Evolutionary conservation across 768 basidiomycete genomes (phyloP).

Genomic region (Tremella fuciformis): DNA sequence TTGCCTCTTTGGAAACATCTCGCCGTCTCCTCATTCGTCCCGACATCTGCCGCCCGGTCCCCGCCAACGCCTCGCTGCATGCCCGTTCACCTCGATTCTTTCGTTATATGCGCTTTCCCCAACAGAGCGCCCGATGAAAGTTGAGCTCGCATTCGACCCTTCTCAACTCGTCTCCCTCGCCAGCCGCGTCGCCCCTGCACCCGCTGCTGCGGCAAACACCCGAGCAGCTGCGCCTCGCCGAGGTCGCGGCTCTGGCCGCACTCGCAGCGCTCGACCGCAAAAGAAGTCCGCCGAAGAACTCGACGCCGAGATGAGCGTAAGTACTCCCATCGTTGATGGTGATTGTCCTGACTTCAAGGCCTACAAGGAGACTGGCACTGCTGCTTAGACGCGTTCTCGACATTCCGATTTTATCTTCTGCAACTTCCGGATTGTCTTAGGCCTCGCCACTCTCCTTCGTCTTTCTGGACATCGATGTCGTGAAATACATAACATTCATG

Average conservation of each 20-base stretch:
- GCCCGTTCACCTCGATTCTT: not conserved
- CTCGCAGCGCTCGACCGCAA: slow-evolving; percentile 27
- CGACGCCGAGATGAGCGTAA: slow-evolving; percentile 96
- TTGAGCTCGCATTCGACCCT: slow-evolving; percentile 93
- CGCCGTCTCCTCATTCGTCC: not conserved
- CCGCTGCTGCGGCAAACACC: slow-evolving; percentile 52
- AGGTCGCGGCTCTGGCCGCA: slow-evolving; percentile 51
- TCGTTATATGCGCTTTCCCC: not conserved
- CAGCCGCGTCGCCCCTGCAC: slow-evolving; percentile 77
- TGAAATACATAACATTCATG: not conserved
- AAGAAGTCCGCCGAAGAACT: slow-evolving; percentile 82
- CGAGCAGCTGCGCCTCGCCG: slow-evolving; percentile 21
- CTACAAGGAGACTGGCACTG: not conserved
- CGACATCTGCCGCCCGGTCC: too few species aligned
- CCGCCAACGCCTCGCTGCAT: not conserved
- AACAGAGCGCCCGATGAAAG: slow-evolving; percentile 94
- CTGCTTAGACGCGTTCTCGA: not conserved
- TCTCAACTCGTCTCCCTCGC: slow-evolving; percentile 66
- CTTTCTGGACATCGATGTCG: not conserved
- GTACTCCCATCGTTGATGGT: slow-evolving; percentile 29
- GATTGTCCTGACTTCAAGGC: not conserved
- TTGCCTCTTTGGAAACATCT: not conserved
- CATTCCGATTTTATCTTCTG: not conserved
- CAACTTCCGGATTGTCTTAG: not conserved
- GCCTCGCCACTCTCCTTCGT: not conserved